Evolutionary conservation across 192 early-diverging fungal species (phyloP).

Genomic region (Dispira parvispora): DNA sequence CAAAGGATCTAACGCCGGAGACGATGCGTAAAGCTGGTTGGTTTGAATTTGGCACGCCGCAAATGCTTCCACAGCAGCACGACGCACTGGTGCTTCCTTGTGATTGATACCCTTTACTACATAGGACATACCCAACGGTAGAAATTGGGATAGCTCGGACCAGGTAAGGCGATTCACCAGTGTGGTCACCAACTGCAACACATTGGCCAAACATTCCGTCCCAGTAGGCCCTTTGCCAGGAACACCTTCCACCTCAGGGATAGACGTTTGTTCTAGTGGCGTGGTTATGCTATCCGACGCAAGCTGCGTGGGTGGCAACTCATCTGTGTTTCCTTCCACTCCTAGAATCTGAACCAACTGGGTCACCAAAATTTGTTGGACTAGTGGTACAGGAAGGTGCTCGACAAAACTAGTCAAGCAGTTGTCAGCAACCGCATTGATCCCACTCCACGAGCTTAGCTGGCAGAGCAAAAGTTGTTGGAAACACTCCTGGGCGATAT

Average conservation of each 20-base stretch:
- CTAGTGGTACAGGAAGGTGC: not conserved
- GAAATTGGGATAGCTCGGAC: not conserved
- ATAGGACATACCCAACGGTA: not conserved
- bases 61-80: not conserved
- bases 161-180: not conserved
- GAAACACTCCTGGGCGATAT: not conserved
- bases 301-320: not conserved
- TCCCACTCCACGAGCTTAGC: not conserved
- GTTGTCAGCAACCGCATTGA: not conserved
- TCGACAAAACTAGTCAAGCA: not conserved
- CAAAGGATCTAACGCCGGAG: not conserved
- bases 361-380: not conserved
- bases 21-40: not conserved
- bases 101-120: constrained; percentile 1
- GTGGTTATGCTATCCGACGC: not conserved
- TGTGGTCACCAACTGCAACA: not conserved
- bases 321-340: not conserved
- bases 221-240: too few species aligned
- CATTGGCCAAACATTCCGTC: not conserved
- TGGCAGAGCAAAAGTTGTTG: not conserved
- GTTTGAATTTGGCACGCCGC: not conserved
- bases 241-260: too few species aligned
- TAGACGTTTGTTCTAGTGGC: not conserved
- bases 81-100: not conserved
- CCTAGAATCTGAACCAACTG: not conserved